These are phyloP conservation scores for Blepharisma stoltei DNA, from an alignment of 73 alveolate species.

Conservation along the genomic window DNA sequence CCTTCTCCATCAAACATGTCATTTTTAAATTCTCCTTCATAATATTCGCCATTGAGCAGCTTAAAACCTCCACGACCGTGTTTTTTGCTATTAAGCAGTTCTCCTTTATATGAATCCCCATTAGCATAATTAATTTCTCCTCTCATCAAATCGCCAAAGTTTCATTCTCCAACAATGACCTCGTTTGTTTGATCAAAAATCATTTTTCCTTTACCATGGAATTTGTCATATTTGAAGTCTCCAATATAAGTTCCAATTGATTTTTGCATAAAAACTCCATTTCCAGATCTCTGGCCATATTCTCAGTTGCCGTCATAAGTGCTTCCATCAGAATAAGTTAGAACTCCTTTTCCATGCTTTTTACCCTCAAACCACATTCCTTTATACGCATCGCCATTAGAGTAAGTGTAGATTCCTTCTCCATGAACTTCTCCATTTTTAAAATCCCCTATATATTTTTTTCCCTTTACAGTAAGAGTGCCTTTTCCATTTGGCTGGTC, in stretches of 20 bases:
- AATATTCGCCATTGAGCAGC: constrained; percentile 1
- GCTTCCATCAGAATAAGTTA: too few relatives aligned
- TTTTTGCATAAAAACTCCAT: neutral
- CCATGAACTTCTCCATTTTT: constrained; percentile 35
- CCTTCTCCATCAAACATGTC: neutral
- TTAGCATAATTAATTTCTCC: too few relatives aligned
- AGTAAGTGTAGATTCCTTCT: constrained; percentile 27
- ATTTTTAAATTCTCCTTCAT: constrained; percentile 28
- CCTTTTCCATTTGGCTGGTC: constrained; percentile 3
- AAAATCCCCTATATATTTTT: constrained; percentile 22
- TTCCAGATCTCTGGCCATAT: too few relatives aligned
- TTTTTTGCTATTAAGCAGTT: neutral
- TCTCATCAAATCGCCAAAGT: too few relatives aligned
- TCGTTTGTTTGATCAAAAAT: too few relatives aligned
- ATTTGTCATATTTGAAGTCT: neutral
- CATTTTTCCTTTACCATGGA: constrained; percentile 20
- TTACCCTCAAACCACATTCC: constrained; percentile 7
- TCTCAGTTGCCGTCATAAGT: too few relatives aligned
- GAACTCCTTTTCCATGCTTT: constrained; percentile 5
- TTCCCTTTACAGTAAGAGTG: neutral
- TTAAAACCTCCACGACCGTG: constrained; percentile 29
- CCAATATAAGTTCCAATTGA: constrained; percentile 19
- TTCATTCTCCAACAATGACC: neutral
- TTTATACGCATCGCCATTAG: constrained; percentile 27
- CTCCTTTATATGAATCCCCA: constrained; percentile 29